These are phyloP conservation scores for Wallacemonas collosoma DNA, from an alignment of 208 protist genomes.

Conservation along the genomic window DNA sequence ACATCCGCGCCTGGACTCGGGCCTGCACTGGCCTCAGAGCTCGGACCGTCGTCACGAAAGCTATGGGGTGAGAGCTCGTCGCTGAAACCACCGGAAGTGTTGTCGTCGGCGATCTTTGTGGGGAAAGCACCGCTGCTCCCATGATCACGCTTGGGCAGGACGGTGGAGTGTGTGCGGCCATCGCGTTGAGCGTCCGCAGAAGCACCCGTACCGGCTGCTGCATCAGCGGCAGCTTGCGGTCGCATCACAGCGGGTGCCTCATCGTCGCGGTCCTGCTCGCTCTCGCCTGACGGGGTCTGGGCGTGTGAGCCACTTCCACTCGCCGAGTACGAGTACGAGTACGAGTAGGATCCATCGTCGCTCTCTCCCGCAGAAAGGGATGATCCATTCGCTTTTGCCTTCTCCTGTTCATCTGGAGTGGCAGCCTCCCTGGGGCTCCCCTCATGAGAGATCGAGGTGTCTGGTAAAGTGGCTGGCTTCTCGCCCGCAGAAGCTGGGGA, in stretches of 20 bases:
- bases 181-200: not conserved
- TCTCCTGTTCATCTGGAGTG: too few relatives aligned
- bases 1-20: not conserved
- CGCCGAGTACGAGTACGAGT: conserved; percentile 25
- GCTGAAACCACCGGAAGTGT: conserved; percentile 13
- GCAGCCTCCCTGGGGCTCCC: too few relatives aligned
- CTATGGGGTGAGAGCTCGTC: not conserved
- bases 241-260: not conserved
- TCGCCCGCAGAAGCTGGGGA: not conserved
- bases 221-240: not conserved
- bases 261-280: not conserved
- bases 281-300: not conserved
- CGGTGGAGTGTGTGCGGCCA: not conserved
- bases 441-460: not conserved
- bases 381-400: too few relatives aligned
- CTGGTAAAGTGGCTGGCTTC: not conserved
- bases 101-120: not conserved
- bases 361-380: not conserved
- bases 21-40: not conserved
- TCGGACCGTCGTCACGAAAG: not conserved
- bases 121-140: not conserved
- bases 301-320: not conserved
- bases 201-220: not conserved
- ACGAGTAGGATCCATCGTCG: conserved; percentile 12
- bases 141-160: not conserved